A percentile compares a stretch with the other conserved stretches of the same genome.
phyloP scores from a whole-genome alignment of 176 grass and related monocot genomes.

The Poa pratensis region DNA sequence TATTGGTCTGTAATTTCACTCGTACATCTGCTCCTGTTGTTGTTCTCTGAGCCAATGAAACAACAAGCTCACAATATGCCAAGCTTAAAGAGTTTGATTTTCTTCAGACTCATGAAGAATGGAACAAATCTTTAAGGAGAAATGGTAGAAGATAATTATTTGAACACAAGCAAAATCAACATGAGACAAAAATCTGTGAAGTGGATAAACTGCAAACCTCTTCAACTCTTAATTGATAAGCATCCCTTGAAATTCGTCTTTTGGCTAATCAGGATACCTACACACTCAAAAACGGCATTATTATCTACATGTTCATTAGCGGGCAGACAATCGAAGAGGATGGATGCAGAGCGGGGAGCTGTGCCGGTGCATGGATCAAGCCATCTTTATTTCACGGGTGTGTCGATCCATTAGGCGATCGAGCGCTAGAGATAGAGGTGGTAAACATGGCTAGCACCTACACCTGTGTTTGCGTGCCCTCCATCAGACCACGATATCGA shows the following conservation, averaged over 20 bases:
- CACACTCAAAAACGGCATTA: conserved; percentile 34
- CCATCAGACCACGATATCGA: too few relatives aligned
- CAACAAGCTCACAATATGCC: conserved; percentile 39
- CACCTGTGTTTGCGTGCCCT: too few relatives aligned
- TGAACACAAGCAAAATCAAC: conserved; percentile 21
- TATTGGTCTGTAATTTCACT: conserved; percentile 63
- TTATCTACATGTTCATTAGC: too few relatives aligned
- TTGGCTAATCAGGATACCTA: conserved; percentile 66
- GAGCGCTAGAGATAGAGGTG: too few relatives aligned
- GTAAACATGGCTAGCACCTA: too few relatives aligned
- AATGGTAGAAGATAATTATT: not conserved
- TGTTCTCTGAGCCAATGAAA: too few relatives aligned
- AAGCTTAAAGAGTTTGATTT: conserved; percentile 45
- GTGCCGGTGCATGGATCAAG: too few relatives aligned
- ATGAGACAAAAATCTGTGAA: conserved; percentile 5
- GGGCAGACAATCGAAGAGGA: too few relatives aligned
- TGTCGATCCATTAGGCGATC: too few relatives aligned
- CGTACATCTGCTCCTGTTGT: conserved; percentile 43
- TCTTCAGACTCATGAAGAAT: conserved; percentile 34
- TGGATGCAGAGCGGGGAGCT: too few relatives aligned
- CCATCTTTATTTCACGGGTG: too few relatives aligned
- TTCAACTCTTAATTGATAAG: conserved; percentile 53
- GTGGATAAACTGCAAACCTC: conserved; percentile 43
- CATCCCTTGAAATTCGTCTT: conserved; percentile 72
- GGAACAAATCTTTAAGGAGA: not conserved